These are phyloP conservation scores for Papiliotrema flavescens DNA, from an alignment of 1,284 basidiomycete genomes.

Conservation along the genomic window DNA sequence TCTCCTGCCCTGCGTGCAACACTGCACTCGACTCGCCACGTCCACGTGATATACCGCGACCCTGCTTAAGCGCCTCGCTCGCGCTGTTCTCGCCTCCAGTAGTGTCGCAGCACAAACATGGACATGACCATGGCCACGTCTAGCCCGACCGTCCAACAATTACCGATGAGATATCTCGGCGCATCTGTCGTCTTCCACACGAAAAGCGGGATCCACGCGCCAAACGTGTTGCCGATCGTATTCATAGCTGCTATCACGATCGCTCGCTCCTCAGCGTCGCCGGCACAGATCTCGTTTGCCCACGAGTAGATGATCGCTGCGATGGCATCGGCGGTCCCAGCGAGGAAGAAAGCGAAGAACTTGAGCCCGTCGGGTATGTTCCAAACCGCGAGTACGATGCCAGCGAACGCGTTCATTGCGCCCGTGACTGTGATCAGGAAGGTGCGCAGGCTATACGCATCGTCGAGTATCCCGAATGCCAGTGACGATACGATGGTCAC, in stretches of 20 bases:
- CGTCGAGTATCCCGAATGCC: neutral
- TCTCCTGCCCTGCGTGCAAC: too few relatives aligned
- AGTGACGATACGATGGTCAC: neutral
- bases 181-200: neutral
- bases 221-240: neutral
- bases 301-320: neutral
- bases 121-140: neutral
- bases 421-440: neutral
- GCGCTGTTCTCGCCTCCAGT: too few relatives aligned
- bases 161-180: neutral
- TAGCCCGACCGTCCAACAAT: neutral
- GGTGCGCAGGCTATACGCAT: neutral
- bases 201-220: neutral
- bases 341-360: neutral
- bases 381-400: neutral
- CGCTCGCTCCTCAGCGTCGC: neutral
- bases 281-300: neutral
- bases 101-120: neutral
- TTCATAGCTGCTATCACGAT: neutral
- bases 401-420: neutral
- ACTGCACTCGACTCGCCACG: too few relatives aligned
- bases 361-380: neutral
- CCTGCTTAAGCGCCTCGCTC: too few relatives aligned
- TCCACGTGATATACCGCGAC: too few relatives aligned
- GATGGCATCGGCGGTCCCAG: neutral